These are phyloP conservation scores for Reticulascus tulasneorum DNA, from an alignment of 2,329 filamentous ascomycete genomes.

Conservation along the genomic window DNA sequence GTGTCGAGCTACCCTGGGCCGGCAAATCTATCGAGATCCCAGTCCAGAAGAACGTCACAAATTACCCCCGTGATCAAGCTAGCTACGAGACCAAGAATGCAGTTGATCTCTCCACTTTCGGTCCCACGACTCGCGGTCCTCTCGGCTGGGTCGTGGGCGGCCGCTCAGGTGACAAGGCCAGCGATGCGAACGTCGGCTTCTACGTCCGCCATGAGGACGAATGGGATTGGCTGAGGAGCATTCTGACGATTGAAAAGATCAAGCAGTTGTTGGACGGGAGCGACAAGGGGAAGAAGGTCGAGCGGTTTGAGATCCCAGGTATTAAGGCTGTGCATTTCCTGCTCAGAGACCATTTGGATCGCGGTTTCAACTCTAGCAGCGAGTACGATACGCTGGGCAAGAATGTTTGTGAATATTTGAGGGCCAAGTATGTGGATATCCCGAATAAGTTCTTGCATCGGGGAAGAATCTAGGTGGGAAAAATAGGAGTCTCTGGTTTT, in stretches of 20 bases:
- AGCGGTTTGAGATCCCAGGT: constrained; percentile 35
- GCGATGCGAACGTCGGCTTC: constrained; percentile 39
- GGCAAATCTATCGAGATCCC: constrained; percentile 17
- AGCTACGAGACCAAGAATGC: constrained; percentile 17
- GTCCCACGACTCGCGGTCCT: constrained; percentile 17
- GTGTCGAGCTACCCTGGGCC: constrained; percentile 17
- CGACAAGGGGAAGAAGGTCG: constrained; percentile 23
- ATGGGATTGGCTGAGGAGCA: constrained; percentile 37
- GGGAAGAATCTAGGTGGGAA: constrained; percentile 30
- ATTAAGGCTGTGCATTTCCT: constrained; percentile 19
- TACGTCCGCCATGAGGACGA: constrained; percentile 40
- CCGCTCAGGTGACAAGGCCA: constrained; percentile 31
- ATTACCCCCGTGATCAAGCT: constrained; percentile 16
- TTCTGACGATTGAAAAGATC: constrained; percentile 26
- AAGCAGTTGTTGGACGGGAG: constrained; percentile 16
- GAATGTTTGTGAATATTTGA: constrained; percentile 39
- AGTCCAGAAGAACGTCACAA: constrained; percentile 15
- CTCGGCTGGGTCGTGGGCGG: constrained; percentile 13
- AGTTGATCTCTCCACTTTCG: constrained; percentile 15
- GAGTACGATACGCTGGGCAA: constrained; percentile 42
- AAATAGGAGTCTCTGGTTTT: too few species aligned
- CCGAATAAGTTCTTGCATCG: constrained; percentile 38
- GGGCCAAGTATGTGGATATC: constrained; percentile 40
- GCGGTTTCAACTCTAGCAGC: constrained; percentile 11
- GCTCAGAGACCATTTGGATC: constrained; percentile 8